A percentile compares a stretch with the other conserved stretches of the same genome.
Conservation (phyloP, 805 yeast species). For the Nakazawaea anatomiae region DNA sequence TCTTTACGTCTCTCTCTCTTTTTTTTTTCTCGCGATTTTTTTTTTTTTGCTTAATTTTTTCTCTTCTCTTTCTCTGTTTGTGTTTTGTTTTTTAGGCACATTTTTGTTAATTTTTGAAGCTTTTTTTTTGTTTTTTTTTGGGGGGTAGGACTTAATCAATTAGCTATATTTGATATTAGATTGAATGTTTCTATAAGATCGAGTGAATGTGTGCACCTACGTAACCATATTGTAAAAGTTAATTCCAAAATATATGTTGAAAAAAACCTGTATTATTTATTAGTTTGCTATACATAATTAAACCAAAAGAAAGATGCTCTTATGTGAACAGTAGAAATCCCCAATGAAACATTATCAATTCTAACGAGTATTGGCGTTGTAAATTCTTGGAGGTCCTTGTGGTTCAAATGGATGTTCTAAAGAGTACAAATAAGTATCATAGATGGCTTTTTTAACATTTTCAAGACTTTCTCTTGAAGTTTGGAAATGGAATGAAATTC, state of each 20-base stretch:
- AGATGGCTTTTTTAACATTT: conserved; percentile 48
- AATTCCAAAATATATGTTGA: too few relatives aligned
- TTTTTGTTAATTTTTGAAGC: background rate
- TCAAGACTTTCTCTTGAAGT: conserved; percentile 49
- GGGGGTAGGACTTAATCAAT: too few relatives aligned
- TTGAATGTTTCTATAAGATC: too few relatives aligned
- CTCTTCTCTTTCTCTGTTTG: background rate
- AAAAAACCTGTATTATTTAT: too few relatives aligned
- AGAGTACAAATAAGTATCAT: conserved; percentile 52
- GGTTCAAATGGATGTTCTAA: conserved; percentile 44
- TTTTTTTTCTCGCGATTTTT: background rate
- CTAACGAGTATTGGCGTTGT: conserved; percentile 18
- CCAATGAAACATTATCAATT: background rate
- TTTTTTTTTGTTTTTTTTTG: too few relatives aligned
- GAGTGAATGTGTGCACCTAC: too few relatives aligned
- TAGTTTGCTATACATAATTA: background rate
- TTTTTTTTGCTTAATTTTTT: background rate
- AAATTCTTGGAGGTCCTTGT: conserved; percentile 34
- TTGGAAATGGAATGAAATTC: conserved; percentile 80
- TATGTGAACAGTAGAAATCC: too few relatives aligned
- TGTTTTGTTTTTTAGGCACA: background rate
- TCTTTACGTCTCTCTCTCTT: background rate
- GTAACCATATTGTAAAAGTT: too few relatives aligned
- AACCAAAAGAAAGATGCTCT: background rate
- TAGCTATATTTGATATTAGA: too few relatives aligned